Percentiles rank a stretch among this genome's conserved stretches.
Conservation (phyloP, 2,329 filamentous ascomycete genomes). For the Penicillium crustosum region DNA sequence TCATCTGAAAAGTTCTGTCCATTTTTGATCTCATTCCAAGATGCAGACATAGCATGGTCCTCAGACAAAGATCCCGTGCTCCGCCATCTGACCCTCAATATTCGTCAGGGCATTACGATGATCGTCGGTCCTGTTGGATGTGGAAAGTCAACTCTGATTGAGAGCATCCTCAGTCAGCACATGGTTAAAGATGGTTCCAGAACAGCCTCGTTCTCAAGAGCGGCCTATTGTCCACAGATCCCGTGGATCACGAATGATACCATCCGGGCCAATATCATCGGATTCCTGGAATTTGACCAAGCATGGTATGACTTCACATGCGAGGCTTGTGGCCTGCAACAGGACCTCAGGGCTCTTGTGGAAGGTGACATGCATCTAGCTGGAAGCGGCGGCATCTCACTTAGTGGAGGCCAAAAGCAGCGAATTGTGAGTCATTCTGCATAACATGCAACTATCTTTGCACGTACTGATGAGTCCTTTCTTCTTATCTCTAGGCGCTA, state of each 20-base stretch:
- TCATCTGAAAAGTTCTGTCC: neutral
- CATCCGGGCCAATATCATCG: slow-evolving; percentile 76
- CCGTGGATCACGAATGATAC: slow-evolving; percentile 88
- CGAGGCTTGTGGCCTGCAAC: slow-evolving; percentile 21
- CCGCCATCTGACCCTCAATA: neutral
- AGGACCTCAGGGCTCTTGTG: slow-evolving; percentile 26
- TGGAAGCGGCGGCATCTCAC: slow-evolving; percentile 43
- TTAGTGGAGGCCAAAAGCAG: slow-evolving; percentile 48
- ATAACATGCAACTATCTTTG: neutral
- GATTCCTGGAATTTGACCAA: slow-evolving; percentile 60
- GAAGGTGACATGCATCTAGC: slow-evolving; percentile 38
- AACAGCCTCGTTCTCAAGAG: neutral
- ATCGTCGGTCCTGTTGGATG: slow-evolving; percentile 14
- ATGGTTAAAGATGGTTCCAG: neutral
- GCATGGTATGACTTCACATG: slow-evolving; percentile 22
- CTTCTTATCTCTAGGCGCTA: neutral
- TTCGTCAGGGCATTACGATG: slow-evolving; percentile 3
- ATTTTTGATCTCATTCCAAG: neutral
- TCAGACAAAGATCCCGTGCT: neutral
- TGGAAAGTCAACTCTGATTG: slow-evolving; percentile 15
- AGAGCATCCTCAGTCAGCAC: slow-evolving; percentile 5
- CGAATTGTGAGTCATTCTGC: slow-evolving; percentile 17
- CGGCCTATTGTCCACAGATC: slow-evolving; percentile 69
- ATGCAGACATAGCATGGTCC: neutral
- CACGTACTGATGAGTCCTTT: neutral